Evolutionary conservation across 805 yeast genomes (phyloP).

Genomic region (Cyberlindnera mycetangii): DNA sequence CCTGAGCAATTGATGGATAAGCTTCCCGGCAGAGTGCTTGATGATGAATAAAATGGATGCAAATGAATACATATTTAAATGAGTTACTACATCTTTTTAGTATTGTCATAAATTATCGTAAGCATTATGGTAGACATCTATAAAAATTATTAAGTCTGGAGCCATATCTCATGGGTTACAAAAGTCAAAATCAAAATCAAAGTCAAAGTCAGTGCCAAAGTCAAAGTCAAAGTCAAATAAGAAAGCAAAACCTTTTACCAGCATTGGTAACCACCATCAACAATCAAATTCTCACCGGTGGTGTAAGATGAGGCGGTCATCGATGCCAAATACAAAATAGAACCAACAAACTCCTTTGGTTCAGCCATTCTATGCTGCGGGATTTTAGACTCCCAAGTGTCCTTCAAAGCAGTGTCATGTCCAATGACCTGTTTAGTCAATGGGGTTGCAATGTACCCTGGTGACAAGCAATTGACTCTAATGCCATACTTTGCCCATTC

Average conservation of each 20-base stretch:
- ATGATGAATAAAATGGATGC: not conserved
- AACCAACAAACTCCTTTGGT: conserved; percentile 79
- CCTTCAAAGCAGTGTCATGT: conserved; percentile 54
- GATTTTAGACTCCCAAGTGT: conserved; percentile 66
- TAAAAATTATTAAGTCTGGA: too few species aligned
- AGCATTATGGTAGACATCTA: not conserved
- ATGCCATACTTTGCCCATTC: conserved; percentile 80
- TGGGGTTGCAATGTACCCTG: conserved; percentile 80
- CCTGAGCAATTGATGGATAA: conserved; percentile 15
- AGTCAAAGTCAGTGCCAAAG: too few species aligned
- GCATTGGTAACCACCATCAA: conserved; percentile 85
- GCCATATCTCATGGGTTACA: too few species aligned
- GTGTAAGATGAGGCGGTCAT: conserved; percentile 72
- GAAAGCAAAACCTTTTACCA: conserved; percentile 43
- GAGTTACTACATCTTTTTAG: not conserved
- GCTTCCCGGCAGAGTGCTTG: conserved; percentile 16
- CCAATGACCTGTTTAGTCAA: conserved; percentile 70
- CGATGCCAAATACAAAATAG: conserved; percentile 69
- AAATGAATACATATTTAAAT: not conserved
- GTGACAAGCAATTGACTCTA: conserved; percentile 74
- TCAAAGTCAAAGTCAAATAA: not conserved
- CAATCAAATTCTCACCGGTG: conserved; percentile 79
- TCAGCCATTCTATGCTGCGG: conserved; percentile 85
- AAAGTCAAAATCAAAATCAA: not conserved
- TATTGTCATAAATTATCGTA: conserved; percentile 4